Evolutionary conservation across 768 basidiomycete species (phyloP).

Genomic region (Tulasnella sp.): DNA sequence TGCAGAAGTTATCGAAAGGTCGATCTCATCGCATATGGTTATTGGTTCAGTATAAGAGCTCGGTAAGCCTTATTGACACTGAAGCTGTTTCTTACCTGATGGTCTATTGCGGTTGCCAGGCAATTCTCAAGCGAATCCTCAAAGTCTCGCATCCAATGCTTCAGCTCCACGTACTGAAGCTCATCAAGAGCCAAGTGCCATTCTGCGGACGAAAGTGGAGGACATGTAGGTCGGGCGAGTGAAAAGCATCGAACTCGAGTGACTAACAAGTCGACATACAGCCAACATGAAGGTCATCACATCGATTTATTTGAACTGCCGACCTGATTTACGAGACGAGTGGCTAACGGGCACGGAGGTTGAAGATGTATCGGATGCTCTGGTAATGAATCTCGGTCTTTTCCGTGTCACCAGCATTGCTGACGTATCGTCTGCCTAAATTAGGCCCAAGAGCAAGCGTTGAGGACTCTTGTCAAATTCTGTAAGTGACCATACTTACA

Average conservation of each 20-base stretch:
- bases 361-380: conserved; percentile 84
- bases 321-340: conserved; percentile 93
- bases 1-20: conserved; percentile 95
- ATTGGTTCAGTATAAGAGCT: conserved; percentile 96
- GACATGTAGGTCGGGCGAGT: conserved; percentile 54
- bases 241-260: background rate
- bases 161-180: conserved; percentile 87
- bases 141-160: conserved; percentile 89
- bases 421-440: background rate
- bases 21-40: conserved; percentile 91
- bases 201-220: conserved; percentile 98
- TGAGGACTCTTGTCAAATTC: conserved; percentile 89
- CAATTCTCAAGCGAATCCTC: conserved; percentile 88
- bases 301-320: conserved; percentile 92
- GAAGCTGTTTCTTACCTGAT: background rate
- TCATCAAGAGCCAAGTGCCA: conserved; percentile 98
- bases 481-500: conserved; percentile 41
- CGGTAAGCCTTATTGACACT: conserved; percentile 39
- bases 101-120: conserved; percentile 35
- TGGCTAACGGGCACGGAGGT: conserved; percentile 92
- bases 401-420: background rate
- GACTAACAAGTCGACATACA: conserved; percentile 25
- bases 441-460: conserved; percentile 88
- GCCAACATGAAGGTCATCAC: conserved; percentile 99
- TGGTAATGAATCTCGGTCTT: conserved; percentile 36